These are phyloP conservation scores for Rickenella mellea DNA, from an alignment of 768 basidiomycete genomes.

Conservation along the genomic window DNA sequence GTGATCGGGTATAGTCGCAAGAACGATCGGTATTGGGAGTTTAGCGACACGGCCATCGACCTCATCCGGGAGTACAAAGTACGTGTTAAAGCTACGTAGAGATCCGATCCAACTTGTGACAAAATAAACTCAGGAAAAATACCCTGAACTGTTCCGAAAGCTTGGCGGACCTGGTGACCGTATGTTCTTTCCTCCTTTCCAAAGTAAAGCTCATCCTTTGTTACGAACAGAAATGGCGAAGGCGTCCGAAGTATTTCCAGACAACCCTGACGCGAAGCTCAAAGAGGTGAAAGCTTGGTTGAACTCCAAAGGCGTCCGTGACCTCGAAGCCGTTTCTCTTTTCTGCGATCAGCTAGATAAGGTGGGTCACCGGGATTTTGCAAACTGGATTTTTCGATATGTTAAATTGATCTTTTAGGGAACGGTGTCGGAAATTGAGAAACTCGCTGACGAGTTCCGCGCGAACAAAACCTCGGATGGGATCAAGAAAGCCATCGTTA, in stretches of 20 bases:
- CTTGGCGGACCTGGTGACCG: conserved; percentile 71
- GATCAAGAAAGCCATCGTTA: conserved; percentile 90
- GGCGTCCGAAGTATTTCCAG: conserved; percentile 51
- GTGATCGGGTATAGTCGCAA: conserved; percentile 89
- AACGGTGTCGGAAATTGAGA: conserved; percentile 72
- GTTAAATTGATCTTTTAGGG: conserved; percentile 31
- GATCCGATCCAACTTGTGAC: background rate
- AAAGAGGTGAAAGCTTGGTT: conserved; percentile 82
- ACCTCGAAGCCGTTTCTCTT: conserved; percentile 88
- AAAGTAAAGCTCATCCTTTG: conserved; percentile 2
- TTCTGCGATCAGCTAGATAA: conserved; percentile 88
- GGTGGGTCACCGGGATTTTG: conserved; percentile 32
- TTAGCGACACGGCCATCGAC: conserved; percentile 76
- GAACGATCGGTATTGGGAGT: conserved; percentile 84
- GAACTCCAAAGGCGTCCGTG: conserved; percentile 73
- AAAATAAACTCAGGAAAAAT: conserved; percentile 40
- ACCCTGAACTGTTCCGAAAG: conserved; percentile 73
- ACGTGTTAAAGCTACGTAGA: conserved; percentile 1
- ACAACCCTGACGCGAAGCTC: conserved; percentile 59
- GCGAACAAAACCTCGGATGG: conserved; percentile 45
- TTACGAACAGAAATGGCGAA: conserved; percentile 56
- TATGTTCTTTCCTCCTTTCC: conserved; percentile 22
- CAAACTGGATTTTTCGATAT: background rate
- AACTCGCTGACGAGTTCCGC: conserved; percentile 59
- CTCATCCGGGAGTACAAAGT: conserved; percentile 83